Evolutionary conservation across 371 early-diverging fungal genomes (phyloP).

Genomic region (Apophysomyces elegans): DNA sequence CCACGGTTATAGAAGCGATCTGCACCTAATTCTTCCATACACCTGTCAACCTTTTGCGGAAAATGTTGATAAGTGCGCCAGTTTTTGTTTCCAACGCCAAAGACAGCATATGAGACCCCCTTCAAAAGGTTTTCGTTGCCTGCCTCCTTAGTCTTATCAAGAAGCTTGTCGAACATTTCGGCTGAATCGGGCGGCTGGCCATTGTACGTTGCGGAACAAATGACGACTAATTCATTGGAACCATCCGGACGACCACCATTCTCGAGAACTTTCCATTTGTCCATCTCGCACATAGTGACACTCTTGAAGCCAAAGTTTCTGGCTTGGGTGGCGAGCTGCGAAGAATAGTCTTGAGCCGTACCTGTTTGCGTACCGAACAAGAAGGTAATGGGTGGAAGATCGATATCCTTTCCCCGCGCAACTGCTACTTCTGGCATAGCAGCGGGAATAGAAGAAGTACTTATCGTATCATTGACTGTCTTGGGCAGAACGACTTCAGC

Average conservation of each 20-base stretch:
- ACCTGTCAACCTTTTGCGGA: slow-evolving; percentile 46
- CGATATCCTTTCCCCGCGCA: neutral
- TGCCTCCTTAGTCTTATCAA: slow-evolving; percentile 31
- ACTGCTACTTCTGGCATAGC: slow-evolving; percentile 16
- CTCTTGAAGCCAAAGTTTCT: slow-evolving; percentile 50
- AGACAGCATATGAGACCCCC: slow-evolving; percentile 53
- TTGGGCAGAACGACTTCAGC: no score
- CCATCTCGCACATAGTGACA: slow-evolving; percentile 38
- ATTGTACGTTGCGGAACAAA: slow-evolving; percentile 60
- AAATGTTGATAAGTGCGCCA: slow-evolving; percentile 66
- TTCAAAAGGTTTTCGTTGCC: slow-evolving; percentile 28
- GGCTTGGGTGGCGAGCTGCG: slow-evolving; percentile 45
- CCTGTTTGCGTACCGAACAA: slow-evolving; percentile 62
- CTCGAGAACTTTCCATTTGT: slow-evolving; percentile 51
- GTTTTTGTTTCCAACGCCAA: slow-evolving; percentile 63
- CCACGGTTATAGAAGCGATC: slow-evolving; percentile 48
- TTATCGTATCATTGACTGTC: no score
- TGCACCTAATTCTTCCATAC: slow-evolving; percentile 54
- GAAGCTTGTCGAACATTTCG: slow-evolving; percentile 52
- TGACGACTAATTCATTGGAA: slow-evolving; percentile 47
- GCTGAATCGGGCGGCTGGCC: slow-evolving; percentile 66
- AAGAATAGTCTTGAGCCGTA: slow-evolving; percentile 59
- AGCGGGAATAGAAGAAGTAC: neutral
- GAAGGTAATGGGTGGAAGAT: slow-evolving; percentile 49
- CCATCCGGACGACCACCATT: slow-evolving; percentile 34